Evolutionary conservation across 805 yeast species (phyloP).

Genomic region (Sugiyamaella marilandica): DNA sequence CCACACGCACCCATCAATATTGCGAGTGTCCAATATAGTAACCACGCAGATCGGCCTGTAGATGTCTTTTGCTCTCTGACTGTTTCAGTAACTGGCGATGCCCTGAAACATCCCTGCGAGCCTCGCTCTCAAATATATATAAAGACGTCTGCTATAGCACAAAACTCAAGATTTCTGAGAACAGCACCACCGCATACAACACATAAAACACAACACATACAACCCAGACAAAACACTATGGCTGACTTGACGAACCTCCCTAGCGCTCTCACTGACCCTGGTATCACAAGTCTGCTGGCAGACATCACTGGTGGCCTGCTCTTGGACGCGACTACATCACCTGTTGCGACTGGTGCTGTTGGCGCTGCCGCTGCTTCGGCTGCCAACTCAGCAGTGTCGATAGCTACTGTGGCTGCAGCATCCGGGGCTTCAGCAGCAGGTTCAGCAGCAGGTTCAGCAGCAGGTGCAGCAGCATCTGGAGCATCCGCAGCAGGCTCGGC

Average conservation of each 20-base stretch:
- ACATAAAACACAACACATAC: too few relatives aligned
- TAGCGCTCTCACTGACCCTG: not conserved
- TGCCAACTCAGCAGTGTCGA: constrained; percentile 16
- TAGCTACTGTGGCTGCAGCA: constrained; percentile 17
- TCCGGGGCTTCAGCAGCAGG: constrained; percentile 8
- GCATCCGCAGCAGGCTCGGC: constrained; percentile 11
- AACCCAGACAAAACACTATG: not conserved
- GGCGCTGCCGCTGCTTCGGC: constrained; percentile 15
- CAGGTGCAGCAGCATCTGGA: constrained; percentile 1
- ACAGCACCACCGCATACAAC: too few relatives aligned
- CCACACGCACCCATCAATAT: too few relatives aligned
- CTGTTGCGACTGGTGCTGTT: constrained; percentile 8
- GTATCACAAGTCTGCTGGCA: not conserved
- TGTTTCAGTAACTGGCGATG: too few relatives aligned
- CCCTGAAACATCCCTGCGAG: too few relatives aligned
- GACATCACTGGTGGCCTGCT: not conserved
- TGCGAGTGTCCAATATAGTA: too few relatives aligned
- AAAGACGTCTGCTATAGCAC: too few relatives aligned
- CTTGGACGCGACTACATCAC: not conserved
- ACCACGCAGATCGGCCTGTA: too few relatives aligned
- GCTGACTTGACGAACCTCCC: not conserved
- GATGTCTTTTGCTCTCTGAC: too few relatives aligned
- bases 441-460: constrained; percentile 17
- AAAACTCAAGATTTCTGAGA: too few relatives aligned
- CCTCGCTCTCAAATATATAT: too few relatives aligned